Evolutionary conservation across 1,139 yeast genomes (phyloP).

Genomic region (Suhomyces chickasaworum): DNA sequence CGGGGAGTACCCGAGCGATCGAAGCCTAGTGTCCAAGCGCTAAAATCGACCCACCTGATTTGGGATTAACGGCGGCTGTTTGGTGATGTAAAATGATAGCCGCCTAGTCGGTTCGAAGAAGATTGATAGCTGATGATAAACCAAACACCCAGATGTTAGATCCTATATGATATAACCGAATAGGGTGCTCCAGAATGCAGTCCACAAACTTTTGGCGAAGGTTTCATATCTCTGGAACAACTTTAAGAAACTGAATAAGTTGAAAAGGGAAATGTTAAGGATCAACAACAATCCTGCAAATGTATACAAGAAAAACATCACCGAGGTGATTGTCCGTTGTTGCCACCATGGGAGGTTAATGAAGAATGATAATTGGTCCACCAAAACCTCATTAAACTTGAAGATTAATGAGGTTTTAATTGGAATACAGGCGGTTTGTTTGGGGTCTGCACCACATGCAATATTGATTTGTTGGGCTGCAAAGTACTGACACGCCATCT

Average conservation of each 20-base stretch:
- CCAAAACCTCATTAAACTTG: constrained; percentile 30
- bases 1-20: background rate
- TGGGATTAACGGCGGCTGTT: background rate
- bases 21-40: background rate
- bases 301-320: constrained; percentile 31
- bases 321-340: constrained; percentile 26
- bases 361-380: constrained; percentile 18
- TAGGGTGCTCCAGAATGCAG: constrained; percentile 1
- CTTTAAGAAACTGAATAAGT: constrained; percentile 14
- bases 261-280: constrained; percentile 26
- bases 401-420: constrained; percentile 26
- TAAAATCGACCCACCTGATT: background rate
- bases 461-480: constrained; percentile 4
- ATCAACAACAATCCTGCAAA: constrained; percentile 34
- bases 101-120: background rate
- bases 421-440: constrained; percentile 8
- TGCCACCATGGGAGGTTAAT: constrained; percentile 1
- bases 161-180: background rate
- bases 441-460: background rate
- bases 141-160: too few relatives aligned
- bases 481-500: background rate
- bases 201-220: background rate
- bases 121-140: too few relatives aligned
- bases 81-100: background rate
- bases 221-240: constrained; percentile 6